These are phyloP conservation scores for Eucalyptus caleyi DNA, from an alignment of 345 rosid species.

Conservation along the genomic window DNA sequence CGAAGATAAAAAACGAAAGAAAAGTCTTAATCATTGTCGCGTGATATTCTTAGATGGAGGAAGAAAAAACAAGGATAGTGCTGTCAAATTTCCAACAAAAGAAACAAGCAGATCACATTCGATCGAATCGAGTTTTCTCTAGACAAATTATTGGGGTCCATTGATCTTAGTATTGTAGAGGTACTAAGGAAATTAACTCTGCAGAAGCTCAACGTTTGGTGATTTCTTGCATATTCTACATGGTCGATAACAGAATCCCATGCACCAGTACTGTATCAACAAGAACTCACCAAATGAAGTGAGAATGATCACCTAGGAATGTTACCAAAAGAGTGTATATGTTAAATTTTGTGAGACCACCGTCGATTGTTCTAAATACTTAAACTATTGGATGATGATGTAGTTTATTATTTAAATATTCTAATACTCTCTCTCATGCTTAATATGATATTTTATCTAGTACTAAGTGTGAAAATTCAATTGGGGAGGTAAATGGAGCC, in stretches of 20 bases:
- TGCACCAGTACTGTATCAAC: not conserved
- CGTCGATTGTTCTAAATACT: rapidly evolving
- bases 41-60: not conserved
- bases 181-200: not conserved
- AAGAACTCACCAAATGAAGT: not conserved
- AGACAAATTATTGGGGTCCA: not conserved
- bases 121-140: not conserved
- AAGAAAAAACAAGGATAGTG: not conserved
- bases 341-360: no score
- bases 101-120: not conserved
- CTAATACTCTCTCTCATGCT: rapidly evolving
- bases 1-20: not conserved
- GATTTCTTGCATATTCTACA: not conserved
- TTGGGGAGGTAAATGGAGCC: no score
- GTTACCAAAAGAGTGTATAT: not conserved
- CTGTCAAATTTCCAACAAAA: not conserved
- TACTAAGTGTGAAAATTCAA: no score
- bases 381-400: rapidly evolving
- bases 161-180: not conserved
- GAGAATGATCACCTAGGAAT: not conserved
- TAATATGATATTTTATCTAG: no score
- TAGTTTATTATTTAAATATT: no score
- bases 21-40: not conserved
- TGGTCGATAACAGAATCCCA: not conserved
- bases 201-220: not conserved